A percentile compares a stretch with the other conserved stretches of the same genome.
These are phyloP conservation scores for Fraxinus baroniana DNA, from an alignment of 305 asterid genomes.

Conservation along the genomic window DNA sequence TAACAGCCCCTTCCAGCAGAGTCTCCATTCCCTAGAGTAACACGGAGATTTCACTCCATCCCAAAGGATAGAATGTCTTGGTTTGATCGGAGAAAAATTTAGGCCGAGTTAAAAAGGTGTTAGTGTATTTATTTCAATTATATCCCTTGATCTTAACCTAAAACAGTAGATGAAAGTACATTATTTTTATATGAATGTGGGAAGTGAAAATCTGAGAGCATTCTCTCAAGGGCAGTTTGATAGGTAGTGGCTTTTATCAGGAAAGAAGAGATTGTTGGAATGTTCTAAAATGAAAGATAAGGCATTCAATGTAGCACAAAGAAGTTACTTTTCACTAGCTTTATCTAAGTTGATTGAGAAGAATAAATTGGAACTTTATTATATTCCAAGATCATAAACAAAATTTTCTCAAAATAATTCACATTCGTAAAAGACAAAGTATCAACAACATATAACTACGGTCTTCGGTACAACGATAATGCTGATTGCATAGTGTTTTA, in stretches of 20 bases:
- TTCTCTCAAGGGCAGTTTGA: not conserved
- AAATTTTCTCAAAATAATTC: not conserved
- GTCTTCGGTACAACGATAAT: not conserved
- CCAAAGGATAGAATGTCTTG: not conserved
- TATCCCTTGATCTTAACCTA: not conserved
- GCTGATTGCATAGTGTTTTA: not conserved
- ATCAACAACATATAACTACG: not conserved
- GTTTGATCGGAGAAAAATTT: not conserved
- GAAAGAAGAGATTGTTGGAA: not conserved
- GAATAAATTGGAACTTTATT: not conserved
- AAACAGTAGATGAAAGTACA: not conserved
- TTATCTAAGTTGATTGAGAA: not conserved
- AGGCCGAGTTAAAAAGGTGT: not conserved
- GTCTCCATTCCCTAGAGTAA: not conserved
- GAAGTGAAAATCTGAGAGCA: not conserved
- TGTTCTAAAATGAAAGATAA: not conserved
- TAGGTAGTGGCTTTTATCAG: not conserved
- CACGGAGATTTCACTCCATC: not conserved
- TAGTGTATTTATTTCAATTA: not conserved
- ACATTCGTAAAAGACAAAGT: not conserved
- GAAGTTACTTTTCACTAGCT: not conserved
- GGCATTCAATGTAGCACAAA: not conserved
- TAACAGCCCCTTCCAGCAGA: not conserved
- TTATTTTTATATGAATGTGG: not conserved
- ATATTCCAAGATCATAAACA: not conserved